A percentile compares a stretch with the other conserved stretches of the same genome.
Evolutionary conservation across 1,284 basidiomycete species (phyloP).

Genomic region (Cutaneotrichosporon mucoides): DNA sequence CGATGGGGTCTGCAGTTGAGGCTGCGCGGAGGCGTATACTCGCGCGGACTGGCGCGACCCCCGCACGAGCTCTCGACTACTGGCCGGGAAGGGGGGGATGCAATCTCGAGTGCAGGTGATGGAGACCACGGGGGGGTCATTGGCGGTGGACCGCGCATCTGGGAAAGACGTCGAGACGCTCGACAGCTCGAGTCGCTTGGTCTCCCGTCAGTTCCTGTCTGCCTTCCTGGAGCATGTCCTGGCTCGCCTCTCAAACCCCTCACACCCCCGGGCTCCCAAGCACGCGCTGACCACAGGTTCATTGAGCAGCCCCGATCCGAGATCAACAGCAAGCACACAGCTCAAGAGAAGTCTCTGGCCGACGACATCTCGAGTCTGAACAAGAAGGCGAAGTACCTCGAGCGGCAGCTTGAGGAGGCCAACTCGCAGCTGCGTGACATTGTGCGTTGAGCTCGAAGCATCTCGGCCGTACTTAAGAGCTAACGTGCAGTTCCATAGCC

Average conservation of each 20-base stretch:
- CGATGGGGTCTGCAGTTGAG: no score
- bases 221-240: neutral
- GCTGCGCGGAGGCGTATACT: no score
- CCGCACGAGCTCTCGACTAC: no score
- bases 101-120: no score
- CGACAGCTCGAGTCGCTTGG: no score
- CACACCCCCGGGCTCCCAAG: no score
- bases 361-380: constrained; percentile 73
- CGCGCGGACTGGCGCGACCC: no score
- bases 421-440: constrained; percentile 81
- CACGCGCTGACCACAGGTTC: constrained; percentile 61
- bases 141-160: no score
- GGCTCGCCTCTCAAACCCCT: neutral
- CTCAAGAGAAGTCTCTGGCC: constrained; percentile 70
- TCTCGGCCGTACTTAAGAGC: neutral
- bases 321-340: constrained; percentile 71
- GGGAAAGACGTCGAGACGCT: no score
- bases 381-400: constrained; percentile 75
- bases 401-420: constrained; percentile 85
- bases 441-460: constrained; percentile 52
- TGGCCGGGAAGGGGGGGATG: no score
- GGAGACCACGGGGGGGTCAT: no score
- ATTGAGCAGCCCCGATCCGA: constrained; percentile 72
- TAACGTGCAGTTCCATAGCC: constrained; percentile 44
- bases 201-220: no score